Conservation (phyloP, 2,329 filamentous ascomycete genomes). For the Penicillium nordicum region DNA sequence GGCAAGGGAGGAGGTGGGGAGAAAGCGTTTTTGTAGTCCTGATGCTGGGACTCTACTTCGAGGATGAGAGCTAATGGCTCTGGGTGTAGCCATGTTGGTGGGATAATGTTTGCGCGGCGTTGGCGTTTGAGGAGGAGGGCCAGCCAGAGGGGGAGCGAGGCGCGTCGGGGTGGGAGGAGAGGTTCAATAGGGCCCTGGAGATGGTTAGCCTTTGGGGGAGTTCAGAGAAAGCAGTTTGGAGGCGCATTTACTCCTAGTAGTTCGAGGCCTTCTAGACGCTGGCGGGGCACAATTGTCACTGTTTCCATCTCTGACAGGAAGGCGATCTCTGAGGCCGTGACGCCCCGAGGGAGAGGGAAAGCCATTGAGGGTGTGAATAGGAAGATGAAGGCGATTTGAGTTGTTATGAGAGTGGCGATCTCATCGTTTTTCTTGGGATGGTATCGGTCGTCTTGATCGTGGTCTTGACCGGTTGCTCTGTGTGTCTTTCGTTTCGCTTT, state of each 20-base stretch:
- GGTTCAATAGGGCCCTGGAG: constrained; percentile 70
- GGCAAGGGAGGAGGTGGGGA: constrained; percentile 71
- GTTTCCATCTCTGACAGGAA: constrained; percentile 98
- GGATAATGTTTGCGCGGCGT: constrained; percentile 84
- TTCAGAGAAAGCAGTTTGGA: neutral
- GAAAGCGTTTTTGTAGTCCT: constrained; percentile 63
- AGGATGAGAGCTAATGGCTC: constrained; percentile 74
- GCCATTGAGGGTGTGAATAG: constrained; percentile 48
- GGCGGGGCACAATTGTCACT: constrained; percentile 86
- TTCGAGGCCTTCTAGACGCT: constrained; percentile 79
- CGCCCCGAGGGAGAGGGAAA: constrained; percentile 60
- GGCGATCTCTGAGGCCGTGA: constrained; percentile 82
- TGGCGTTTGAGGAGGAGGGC: constrained; percentile 93
- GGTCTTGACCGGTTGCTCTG: neutral
- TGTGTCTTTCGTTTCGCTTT: neutral
- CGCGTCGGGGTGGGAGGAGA: constrained; percentile 76
- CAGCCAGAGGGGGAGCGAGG: constrained; percentile 84
- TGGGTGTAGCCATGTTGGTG: constrained; percentile 82
- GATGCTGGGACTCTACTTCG: constrained; percentile 69
- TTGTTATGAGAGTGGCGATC: neutral
- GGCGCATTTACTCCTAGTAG: constrained; percentile 67
- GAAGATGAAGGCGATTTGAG: neutral
- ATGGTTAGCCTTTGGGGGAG: constrained; percentile 1
- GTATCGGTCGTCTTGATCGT: neutral
- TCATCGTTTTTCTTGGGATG: neutral